Conservation (phyloP, 2,329 filamentous ascomycete genomes). For the Monascus ruber region DNA sequence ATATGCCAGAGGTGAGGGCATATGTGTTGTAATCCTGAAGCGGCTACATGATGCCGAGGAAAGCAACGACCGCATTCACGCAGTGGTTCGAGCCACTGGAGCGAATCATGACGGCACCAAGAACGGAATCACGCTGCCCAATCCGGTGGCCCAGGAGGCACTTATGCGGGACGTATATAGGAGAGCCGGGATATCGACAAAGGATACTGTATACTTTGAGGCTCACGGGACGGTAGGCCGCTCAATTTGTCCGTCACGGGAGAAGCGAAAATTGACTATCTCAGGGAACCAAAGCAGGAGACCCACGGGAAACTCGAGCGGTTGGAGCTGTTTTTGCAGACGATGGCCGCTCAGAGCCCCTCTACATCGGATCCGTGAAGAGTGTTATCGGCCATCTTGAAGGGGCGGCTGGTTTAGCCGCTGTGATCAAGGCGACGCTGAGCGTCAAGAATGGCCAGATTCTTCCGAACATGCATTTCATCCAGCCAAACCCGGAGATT, state of each 20-base stretch:
- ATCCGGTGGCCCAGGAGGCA: conserved; percentile 16
- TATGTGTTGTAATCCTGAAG: conserved; percentile 19
- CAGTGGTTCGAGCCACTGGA: conserved; percentile 17
- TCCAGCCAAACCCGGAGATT: too few relatives aligned
- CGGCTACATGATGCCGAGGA: conserved; percentile 13
- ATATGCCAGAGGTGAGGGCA: conserved; percentile 22
- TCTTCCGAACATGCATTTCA: too few relatives aligned
- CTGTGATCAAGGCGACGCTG: conserved; percentile 17
- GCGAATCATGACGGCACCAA: conserved; percentile 24
- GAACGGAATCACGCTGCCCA: conserved; percentile 26
- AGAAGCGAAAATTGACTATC: too few relatives aligned
- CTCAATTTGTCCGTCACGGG: too few relatives aligned
- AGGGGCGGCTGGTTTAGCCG: conserved; percentile 15
- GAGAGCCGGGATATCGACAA: conserved; percentile 7
- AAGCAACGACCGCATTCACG: conserved; percentile 20
- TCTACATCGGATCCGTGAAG: conserved; percentile 22
- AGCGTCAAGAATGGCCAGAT: conserved; percentile 10
- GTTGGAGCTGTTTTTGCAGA: conserved; percentile 6
- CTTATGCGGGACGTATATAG: conserved; percentile 14
- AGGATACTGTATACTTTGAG: conserved; percentile 9
- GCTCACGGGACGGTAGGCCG: conserved; percentile 10
- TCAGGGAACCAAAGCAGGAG: conserved; percentile 8
- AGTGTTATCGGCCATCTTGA: conserved; percentile 22
- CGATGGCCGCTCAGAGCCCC: conserved; percentile 4
- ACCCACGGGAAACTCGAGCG: conserved; percentile 10